Conservation (phyloP, 257 asterid species). For the Misopates orontium region DNA sequence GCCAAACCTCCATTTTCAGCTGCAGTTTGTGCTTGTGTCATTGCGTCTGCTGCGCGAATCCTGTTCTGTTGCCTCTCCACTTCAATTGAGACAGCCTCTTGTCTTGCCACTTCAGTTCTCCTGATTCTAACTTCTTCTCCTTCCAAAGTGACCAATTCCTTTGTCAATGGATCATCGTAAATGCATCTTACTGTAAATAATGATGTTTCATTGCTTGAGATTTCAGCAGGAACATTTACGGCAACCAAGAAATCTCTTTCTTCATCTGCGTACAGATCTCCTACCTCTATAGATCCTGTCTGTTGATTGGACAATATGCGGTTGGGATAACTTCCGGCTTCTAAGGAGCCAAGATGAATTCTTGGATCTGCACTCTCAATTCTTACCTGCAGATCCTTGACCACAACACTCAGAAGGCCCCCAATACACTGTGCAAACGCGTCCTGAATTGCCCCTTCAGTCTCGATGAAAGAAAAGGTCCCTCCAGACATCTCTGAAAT, state of each 20-base stretch:
- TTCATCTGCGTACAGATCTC: slow-evolving; percentile 92
- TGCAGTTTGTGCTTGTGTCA: slow-evolving; percentile 63
- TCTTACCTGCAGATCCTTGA: slow-evolving; percentile 63
- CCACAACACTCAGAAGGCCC: slow-evolving; percentile 89
- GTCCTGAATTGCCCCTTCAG: slow-evolving; percentile 92
- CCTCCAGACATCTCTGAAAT: slow-evolving; percentile 95
- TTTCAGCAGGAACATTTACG: slow-evolving; percentile 67
- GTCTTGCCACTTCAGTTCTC: slow-evolving; percentile 50
- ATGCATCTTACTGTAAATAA: slow-evolving; percentile 62
- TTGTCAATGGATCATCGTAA: slow-evolving; percentile 71
- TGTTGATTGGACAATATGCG: slow-evolving; percentile 49
- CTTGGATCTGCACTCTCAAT: slow-evolving; percentile 62
- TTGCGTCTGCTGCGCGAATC: slow-evolving; percentile 81
- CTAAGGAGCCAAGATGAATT: slow-evolving; percentile 54
- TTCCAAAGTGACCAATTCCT: slow-evolving; percentile 50
- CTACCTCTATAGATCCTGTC: slow-evolving; percentile 68
- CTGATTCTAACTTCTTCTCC: slow-evolving; percentile 55
- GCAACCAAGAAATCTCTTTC: slow-evolving; percentile 83
- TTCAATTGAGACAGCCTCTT: slow-evolving; percentile 60
- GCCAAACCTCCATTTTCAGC: slow-evolving; percentile 80
- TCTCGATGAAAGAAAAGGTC: slow-evolving; percentile 95
- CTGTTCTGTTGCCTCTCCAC: slow-evolving; percentile 90
- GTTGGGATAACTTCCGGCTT: slow-evolving; percentile 77
- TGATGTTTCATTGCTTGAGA: slow-evolving; percentile 48
- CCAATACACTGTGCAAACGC: slow-evolving; percentile 99